Percentiles rank a stretch among this genome's conserved stretches.
These are phyloP conservation scores for Prunus salicina DNA, from an alignment of 306 rosid species.

Conservation along the genomic window DNA sequence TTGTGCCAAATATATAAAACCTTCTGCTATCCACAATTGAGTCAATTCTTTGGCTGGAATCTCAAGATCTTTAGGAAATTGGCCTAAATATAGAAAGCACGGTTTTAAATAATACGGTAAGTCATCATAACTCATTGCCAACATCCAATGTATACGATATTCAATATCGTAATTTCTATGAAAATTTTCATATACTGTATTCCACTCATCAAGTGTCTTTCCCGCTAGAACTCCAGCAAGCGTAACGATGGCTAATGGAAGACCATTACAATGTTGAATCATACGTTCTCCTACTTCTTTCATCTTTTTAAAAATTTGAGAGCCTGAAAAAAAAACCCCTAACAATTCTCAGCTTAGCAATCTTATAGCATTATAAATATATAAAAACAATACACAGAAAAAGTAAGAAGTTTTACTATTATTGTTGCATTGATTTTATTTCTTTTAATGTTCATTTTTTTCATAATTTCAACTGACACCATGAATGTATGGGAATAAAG, in stretches of 20 bases:
- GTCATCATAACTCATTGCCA: slow-evolving; percentile 18
- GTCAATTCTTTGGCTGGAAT: slow-evolving; percentile 7
- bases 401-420: no score
- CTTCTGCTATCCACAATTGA: slow-evolving; percentile 24
- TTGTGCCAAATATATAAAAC: not conserved
- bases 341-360: no score
- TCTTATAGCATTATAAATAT: no score
- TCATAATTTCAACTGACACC: no score
- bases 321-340: slow-evolving; percentile 29
- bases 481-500: no score
- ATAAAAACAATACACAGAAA: no score
- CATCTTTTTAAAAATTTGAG: slow-evolving; percentile 32
- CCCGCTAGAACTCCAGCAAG: slow-evolving; percentile 6
- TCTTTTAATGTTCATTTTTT: no score
- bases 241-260: slow-evolving; percentile 16
- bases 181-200: not conserved
- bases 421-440: no score
- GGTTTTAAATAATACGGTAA: slow-evolving; percentile 17
- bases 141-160: not conserved
- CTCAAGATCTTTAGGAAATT: slow-evolving; percentile 5
- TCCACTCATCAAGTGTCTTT: slow-evolving; percentile 3
- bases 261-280: not conserved
- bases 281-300: slow-evolving; percentile 4
- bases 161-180: no score
- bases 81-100: slow-evolving; percentile 18